Evolutionary conservation across 169 alveolate genomes (phyloP).

Genomic region (Eimeria brunetti): DNA sequence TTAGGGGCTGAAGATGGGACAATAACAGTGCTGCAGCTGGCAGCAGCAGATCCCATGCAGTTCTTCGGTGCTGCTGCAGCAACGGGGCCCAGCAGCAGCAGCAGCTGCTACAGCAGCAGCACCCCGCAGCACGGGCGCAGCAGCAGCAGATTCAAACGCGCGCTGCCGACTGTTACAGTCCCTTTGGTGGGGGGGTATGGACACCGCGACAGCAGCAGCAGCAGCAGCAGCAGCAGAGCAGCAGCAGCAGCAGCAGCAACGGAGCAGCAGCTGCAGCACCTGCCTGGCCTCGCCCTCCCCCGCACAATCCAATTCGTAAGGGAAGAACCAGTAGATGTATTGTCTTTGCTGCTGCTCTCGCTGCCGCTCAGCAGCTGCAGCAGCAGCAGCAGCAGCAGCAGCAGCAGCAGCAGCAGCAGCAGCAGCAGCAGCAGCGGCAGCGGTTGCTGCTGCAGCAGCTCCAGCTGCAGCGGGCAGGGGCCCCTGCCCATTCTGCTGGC

Average conservation of each 20-base stretch:
- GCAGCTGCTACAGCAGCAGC: slow-evolving; percentile 36
- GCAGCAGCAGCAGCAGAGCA: slow-evolving; percentile 20
- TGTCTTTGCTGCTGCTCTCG: not conserved
- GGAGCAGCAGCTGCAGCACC: slow-evolving; percentile 41
- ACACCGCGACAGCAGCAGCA: not conserved
- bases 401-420: slow-evolving; percentile 1
- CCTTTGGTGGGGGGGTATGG: not conserved
- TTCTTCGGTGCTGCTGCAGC: not conserved
- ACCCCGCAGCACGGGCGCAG: not conserved
- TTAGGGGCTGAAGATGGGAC: slow-evolving; percentile 36
- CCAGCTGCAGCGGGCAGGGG: not conserved
- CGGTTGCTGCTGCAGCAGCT: not conserved
- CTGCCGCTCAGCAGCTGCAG: not conserved
- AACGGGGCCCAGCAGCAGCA: slow-evolving; percentile 4
- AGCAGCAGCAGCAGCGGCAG: slow-evolving; percentile 37
- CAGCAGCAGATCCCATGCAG: not conserved
- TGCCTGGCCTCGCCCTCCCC: not conserved
- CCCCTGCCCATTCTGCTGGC: slow-evolving; percentile 15
- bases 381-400: slow-evolving; percentile 17
- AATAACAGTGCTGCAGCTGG: slow-evolving; percentile 37
- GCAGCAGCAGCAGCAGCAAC: slow-evolving; percentile 25
- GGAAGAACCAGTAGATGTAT: slow-evolving; percentile 37
- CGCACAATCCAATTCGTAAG: not conserved
- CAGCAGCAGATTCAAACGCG: slow-evolving; percentile 37
- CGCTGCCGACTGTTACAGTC: not conserved